These are phyloP conservation scores for Ophiocordyceps robertsii DNA, from an alignment of 2,329 filamentous ascomycete genomes.

Conservation along the genomic window DNA sequence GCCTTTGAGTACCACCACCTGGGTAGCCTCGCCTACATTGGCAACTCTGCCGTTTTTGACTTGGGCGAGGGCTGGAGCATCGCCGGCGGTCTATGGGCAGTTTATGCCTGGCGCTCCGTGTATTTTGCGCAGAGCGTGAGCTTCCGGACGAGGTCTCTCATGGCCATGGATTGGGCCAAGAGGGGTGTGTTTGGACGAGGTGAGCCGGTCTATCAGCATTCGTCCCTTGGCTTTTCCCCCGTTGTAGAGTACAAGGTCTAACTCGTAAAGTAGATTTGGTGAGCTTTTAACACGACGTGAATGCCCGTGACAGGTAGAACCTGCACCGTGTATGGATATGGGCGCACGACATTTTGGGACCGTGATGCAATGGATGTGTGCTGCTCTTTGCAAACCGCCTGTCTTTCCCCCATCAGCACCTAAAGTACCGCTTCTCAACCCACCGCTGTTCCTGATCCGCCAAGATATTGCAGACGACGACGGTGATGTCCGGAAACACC, in stretches of 20 bases:
- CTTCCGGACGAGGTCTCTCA: conserved; percentile 69
- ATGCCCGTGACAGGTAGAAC: no score
- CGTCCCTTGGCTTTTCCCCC: no score
- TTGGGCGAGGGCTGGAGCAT: conserved; percentile 64
- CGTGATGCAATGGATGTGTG: background rate
- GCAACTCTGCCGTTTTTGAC: conserved; percentile 93
- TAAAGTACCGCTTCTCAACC: conserved; percentile 82
- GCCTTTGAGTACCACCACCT: conserved; percentile 91
- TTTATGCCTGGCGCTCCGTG: conserved; percentile 90
- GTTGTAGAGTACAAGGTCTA: no score
- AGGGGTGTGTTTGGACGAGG: conserved; percentile 88
- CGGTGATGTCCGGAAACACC: conserved; percentile 76
- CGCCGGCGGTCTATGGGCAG: conserved; percentile 75
- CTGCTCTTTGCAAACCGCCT: background rate
- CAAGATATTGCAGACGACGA: conserved; percentile 74
- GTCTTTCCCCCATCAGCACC: conserved; percentile 44
- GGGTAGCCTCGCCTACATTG: conserved; percentile 85
- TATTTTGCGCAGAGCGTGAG: conserved; percentile 98
- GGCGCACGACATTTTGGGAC: no score
- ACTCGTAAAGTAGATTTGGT: background rate
- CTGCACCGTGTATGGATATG: no score
- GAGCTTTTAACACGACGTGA: background rate
- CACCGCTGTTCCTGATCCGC: conserved; percentile 75
- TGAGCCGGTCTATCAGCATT: conserved; percentile 30
- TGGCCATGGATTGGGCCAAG: conserved; percentile 99